These are phyloP conservation scores for Didymella segeticola DNA, from an alignment of 2,329 filamentous ascomycete genomes.

Conservation along the genomic window DNA sequence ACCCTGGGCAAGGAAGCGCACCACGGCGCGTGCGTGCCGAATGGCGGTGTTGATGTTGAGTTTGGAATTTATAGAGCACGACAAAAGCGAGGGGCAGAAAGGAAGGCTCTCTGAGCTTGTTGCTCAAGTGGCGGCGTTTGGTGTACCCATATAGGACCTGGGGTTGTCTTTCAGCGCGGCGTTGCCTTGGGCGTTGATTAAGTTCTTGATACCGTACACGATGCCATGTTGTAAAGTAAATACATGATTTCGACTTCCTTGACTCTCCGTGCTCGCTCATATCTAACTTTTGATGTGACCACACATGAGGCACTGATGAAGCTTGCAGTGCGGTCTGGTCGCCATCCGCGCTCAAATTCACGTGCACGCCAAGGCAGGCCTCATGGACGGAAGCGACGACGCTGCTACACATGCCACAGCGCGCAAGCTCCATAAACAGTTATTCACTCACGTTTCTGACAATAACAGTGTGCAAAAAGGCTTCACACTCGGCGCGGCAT, in stretches of 20 bases:
- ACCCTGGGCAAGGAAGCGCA: conserved; percentile 71
- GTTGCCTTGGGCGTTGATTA: conserved; percentile 1
- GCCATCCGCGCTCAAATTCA: neutral
- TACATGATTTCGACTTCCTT: neutral
- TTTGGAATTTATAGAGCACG: conserved; percentile 8
- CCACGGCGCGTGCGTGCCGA: conserved; percentile 46
- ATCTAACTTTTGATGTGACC: no score
- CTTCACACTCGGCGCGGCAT: neutral
- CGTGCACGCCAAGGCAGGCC: conserved; percentile 16
- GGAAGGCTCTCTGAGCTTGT: conserved; percentile 5
- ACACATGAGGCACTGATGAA: no score
- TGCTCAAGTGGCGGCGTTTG: conserved; percentile 3
- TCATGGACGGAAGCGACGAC: conserved; percentile 14
- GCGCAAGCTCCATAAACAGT: neutral
- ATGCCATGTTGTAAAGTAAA: conserved; percentile 10
- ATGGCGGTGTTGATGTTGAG: conserved; percentile 3
- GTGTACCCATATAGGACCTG: neutral
- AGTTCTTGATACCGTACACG: conserved; percentile 1
- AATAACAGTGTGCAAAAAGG: neutral
- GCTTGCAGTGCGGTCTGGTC: neutral
- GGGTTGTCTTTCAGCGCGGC: conserved; percentile 6
- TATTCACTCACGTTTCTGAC: neutral
- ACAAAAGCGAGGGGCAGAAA: conserved; percentile 6
- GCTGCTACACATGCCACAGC: neutral
- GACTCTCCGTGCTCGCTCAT: neutral